These are phyloP conservation scores for Syzygium aromaticum DNA, from an alignment of 345 rosid species.

Conservation along the genomic window DNA sequence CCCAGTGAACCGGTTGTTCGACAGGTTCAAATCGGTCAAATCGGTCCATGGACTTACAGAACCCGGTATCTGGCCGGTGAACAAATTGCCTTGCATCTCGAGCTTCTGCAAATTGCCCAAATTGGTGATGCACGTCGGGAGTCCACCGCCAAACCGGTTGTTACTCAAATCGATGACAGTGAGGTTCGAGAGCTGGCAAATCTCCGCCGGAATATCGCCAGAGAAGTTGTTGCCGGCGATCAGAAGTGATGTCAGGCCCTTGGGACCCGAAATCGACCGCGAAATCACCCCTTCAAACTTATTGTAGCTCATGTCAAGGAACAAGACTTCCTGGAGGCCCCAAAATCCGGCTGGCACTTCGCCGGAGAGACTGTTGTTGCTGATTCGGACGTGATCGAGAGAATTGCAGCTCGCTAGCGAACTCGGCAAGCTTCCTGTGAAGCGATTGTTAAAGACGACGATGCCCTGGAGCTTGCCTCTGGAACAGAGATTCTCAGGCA, in stretches of 20 bases:
- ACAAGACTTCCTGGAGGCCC: slow-evolving; percentile 26
- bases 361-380: slow-evolving; percentile 43
- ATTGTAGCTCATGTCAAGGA: slow-evolving; percentile 39
- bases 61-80: slow-evolving; percentile 45
- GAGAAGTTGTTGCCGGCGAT: slow-evolving; percentile 46
- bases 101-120: slow-evolving; percentile 43
- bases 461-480: slow-evolving; percentile 24
- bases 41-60: slow-evolving; percentile 32
- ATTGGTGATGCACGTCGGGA: slow-evolving; percentile 39
- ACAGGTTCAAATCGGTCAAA: slow-evolving; percentile 41
- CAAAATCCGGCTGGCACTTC: slow-evolving; percentile 35
- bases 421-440: slow-evolving; percentile 44
- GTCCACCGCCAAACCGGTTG: slow-evolving; percentile 31
- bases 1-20: slow-evolving; percentile 43
- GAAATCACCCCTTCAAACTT: slow-evolving; percentile 45
- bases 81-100: slow-evolving; percentile 37
- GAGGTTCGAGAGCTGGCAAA: slow-evolving; percentile 29
- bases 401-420: slow-evolving; percentile 42
- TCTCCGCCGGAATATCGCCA: slow-evolving; percentile 33
- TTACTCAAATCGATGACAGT: slow-evolving; percentile 27
- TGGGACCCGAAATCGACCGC: slow-evolving; percentile 25
- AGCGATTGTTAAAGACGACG: slow-evolving; percentile 35
- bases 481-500: slow-evolving; percentile 53
- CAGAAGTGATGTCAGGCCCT: slow-evolving; percentile 12
- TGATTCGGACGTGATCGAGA: slow-evolving; percentile 36